Base-by-base conservation (phyloP, 441 rosid species). In the Brassica hybrid region DNA sequence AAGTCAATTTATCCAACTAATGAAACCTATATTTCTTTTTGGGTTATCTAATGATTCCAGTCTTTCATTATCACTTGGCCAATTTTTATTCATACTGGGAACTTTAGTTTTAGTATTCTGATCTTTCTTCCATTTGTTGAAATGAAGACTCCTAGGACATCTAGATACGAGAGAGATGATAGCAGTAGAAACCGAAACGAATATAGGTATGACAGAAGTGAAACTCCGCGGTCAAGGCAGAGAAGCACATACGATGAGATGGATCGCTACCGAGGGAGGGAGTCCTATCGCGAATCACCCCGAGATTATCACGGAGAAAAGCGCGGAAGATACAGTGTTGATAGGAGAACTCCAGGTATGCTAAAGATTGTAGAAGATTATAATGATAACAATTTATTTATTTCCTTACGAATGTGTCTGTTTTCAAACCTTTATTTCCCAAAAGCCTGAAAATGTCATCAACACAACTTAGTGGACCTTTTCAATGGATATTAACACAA, bases 261-360 rank as follows among this genome's bases (percentile, higher is more conserved):
- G 71, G 91, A 89, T 58, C 74, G 66, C 67, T 82, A 86, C 80
- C 85, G 78, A 58, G 82, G 88, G 82, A 86, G 89, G 86, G 94
- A 86, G 17, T 73, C 80, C 36, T 79, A 62, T 32, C 83, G 58
- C 73, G 76, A 83, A 57, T 71, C 83, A 82, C 84, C 80, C 71
- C 79, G 78, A 38, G 84, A 88, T 36, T 65, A 83, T 67, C 76
- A 61, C 21, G 86, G 88, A 80, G 93, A 89, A 83, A 95, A 90
- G 80, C 83, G 88, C 34, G 83, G 83, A 61, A 85, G 93, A 89
- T 83, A 88, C 79, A 89, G 84, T 57, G 83, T 81, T 72, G 80
- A 85, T 16, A 56, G 91, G 82, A 76, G 88, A 82, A 89, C 93
- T 74, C 97, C 97, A 74, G 90, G 97, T 91, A 76, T 73, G 80